Conservation (phyloP, 805 yeast species). For the Spathaspora gorwiae region DNA sequence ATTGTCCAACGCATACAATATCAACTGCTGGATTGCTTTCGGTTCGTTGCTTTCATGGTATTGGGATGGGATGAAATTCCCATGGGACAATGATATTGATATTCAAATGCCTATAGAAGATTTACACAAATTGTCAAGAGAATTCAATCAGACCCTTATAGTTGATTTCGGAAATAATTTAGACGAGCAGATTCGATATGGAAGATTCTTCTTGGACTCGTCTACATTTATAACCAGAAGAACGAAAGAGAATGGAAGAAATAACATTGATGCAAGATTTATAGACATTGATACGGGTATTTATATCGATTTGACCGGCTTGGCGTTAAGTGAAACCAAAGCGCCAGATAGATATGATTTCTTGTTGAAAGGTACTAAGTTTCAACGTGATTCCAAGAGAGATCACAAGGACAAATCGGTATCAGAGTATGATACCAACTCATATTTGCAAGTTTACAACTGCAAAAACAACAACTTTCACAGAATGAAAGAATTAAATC, state of each 20-base stretch:
- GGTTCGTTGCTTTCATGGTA: constrained; percentile 42
- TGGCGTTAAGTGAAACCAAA: constrained; percentile 28
- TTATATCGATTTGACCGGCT: constrained; percentile 40
- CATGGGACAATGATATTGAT: constrained; percentile 56
- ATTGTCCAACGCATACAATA: constrained; percentile 35
- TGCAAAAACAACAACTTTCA: constrained; percentile 37
- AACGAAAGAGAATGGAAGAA: constrained; percentile 41
- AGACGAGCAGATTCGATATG: constrained; percentile 19
- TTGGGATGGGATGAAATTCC: constrained; percentile 50
- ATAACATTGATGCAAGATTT: constrained; percentile 52
- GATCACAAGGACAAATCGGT: background rate
- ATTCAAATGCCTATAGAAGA: constrained; percentile 45
- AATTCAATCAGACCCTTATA: constrained; percentile 39
- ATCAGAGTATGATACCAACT: constrained; percentile 18
- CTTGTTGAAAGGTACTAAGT: constrained; percentile 2
- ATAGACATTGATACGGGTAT: constrained; percentile 46
- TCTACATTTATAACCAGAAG: constrained; percentile 25
- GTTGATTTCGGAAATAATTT: constrained; percentile 30
- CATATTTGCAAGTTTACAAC: constrained; percentile 25
- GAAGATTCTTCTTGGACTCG: constrained; percentile 30
- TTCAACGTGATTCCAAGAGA: constrained; percentile 1
- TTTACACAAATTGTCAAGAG: constrained; percentile 38
- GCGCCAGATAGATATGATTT: constrained; percentile 20
- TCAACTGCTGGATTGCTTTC: constrained; percentile 38
- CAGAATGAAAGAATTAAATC: constrained; percentile 25